phyloP scores from a whole-genome alignment of 805 yeast species.

The Candida chauliodis region DNA sequence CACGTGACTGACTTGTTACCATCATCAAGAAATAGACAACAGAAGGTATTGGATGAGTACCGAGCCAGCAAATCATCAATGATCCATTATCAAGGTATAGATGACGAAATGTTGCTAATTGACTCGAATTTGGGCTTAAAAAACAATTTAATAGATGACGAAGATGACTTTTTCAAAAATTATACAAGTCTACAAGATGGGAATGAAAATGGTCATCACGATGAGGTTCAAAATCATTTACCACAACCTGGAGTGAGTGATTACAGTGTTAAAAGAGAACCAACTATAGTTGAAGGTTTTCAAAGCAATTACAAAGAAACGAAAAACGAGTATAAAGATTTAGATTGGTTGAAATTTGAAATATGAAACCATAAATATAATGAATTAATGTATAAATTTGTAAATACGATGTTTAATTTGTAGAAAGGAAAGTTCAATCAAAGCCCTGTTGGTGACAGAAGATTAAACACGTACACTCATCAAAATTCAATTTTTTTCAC shows the following conservation, averaged over 20 bases:
- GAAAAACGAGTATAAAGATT: slow-evolving; percentile 16
- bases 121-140: slow-evolving; percentile 3
- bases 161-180: slow-evolving; percentile 10
- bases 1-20: slow-evolving; percentile 13
- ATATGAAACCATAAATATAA: slow-evolving; percentile 10
- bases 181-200: slow-evolving; percentile 10
- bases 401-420: no score
- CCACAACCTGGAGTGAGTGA: neutral
- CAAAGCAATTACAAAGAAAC: neutral
- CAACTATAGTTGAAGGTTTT: slow-evolving; percentile 1
- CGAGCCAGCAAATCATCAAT: slow-evolving; percentile 10
- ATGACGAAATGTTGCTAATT: slow-evolving; percentile 10
- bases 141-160: neutral
- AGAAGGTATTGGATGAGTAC: slow-evolving; percentile 8
- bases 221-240: no score
- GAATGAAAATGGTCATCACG: slow-evolving; percentile 6
- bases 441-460: no score
- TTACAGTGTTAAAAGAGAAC: neutral
- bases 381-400: neutral
- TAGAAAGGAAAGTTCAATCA: no score
- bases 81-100: slow-evolving; percentile 10
- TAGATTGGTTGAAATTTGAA: slow-evolving; percentile 26
- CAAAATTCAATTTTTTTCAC: neutral
- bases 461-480: neutral
- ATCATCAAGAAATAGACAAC: neutral